These are phyloP conservation scores for Pulveroboletus sp. DNA, from an alignment of 768 basidiomycete genomes.

Conservation along the genomic window DNA sequence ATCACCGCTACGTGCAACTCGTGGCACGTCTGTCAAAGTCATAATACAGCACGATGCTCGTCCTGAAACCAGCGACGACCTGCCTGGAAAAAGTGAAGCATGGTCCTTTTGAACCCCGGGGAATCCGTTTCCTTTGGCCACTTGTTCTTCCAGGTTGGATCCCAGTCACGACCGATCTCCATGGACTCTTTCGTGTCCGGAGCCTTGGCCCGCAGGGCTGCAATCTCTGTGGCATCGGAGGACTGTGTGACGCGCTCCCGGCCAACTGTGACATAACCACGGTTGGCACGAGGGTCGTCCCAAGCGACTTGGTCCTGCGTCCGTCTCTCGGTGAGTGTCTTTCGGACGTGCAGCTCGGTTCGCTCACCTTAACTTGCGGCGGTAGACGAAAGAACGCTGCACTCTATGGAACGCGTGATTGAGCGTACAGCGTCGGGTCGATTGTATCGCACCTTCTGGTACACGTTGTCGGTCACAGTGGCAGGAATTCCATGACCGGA, in stretches of 20 bases:
- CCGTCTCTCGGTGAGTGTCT: not conserved
- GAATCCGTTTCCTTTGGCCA: slow-evolving; percentile 68
- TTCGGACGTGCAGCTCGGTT: not conserved
- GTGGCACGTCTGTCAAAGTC: slow-evolving; percentile 57
- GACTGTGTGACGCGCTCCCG: slow-evolving; percentile 81
- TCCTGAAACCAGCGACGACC: slow-evolving; percentile 9
- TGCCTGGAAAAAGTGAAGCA: slow-evolving; percentile 74
- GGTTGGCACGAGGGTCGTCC: slow-evolving; percentile 82
- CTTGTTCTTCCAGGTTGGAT: slow-evolving; percentile 68
- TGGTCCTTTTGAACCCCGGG: slow-evolving; percentile 66
- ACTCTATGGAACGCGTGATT: slow-evolving; percentile 45
- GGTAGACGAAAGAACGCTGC: slow-evolving; percentile 71
- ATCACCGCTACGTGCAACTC: slow-evolving; percentile 72
- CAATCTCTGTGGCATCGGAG: slow-evolving; percentile 67
- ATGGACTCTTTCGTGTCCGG: slow-evolving; percentile 84
- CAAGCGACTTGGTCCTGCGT: slow-evolving; percentile 61
- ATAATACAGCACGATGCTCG: slow-evolving; percentile 1
- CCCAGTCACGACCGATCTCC: slow-evolving; percentile 88
- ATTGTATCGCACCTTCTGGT: slow-evolving; percentile 51
- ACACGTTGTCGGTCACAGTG: slow-evolving; percentile 54
- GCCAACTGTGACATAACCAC: slow-evolving; percentile 78
- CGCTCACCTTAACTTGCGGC: slow-evolving; percentile 50
- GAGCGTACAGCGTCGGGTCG: not conserved
- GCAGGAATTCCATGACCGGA: slow-evolving; percentile 66
- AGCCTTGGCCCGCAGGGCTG: slow-evolving; percentile 62